These are phyloP conservation scores for Parastagonospora avenae DNA, from an alignment of 2,329 filamentous ascomycete species.

Conservation along the genomic window DNA sequence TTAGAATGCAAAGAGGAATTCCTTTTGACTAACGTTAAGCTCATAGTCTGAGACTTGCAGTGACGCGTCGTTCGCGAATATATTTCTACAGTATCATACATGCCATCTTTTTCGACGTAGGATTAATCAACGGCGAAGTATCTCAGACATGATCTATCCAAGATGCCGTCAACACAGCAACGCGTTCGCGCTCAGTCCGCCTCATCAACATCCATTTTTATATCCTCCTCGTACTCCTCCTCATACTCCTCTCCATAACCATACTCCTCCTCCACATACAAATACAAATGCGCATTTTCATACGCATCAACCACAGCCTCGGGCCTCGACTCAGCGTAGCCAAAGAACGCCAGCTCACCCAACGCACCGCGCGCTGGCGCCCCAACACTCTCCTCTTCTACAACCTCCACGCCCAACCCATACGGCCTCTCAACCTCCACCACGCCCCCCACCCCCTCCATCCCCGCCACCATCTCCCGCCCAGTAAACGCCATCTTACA, in stretches of 20 bases:
- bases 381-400: neutral
- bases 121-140: too few relatives aligned
- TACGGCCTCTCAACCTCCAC: constrained; percentile 5
- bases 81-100: too few relatives aligned
- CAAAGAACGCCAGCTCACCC: neutral
- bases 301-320: neutral
- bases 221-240: neutral
- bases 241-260: neutral
- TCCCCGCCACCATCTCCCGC: neutral
- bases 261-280: neutral
- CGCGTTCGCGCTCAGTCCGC: neutral
- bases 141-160: too few relatives aligned
- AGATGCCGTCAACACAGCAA: too few relatives aligned
- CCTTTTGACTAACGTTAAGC: too few relatives aligned
- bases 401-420: constrained; percentile 6
- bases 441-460: neutral
- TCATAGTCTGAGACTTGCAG: too few relatives aligned
- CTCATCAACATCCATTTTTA: neutral
- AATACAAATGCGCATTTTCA: neutral
- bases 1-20: too few relatives aligned
- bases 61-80: too few relatives aligned
- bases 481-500: neutral
- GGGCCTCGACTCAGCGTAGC: neutral
- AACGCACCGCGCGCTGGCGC: neutral
- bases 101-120: too few relatives aligned